These are phyloP conservation scores for Trichoderma reesei DNA, from an alignment of 495 filamentous ascomycete genomes.

Conservation along the genomic window DNA sequence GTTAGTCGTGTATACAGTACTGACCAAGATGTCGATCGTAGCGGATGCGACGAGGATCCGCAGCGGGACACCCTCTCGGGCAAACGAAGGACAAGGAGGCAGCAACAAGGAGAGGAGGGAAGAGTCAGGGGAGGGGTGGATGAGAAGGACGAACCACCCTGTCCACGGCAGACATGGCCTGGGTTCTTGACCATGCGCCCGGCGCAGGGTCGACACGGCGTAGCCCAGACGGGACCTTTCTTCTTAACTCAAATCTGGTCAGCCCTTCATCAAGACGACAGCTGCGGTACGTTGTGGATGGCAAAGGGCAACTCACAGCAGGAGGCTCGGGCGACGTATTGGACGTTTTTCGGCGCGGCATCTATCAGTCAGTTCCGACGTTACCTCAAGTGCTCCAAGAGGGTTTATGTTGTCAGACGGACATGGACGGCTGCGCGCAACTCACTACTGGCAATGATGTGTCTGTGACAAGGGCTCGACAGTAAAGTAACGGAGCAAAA, in stretches of 20 bases:
- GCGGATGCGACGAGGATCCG: background rate
- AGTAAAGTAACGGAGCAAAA: background rate
- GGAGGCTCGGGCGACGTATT: background rate
- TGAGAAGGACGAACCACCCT: conserved; percentile 1
- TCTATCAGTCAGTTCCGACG: background rate
- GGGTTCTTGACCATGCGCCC: background rate
- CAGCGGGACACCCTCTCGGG: background rate
- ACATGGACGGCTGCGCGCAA: background rate
- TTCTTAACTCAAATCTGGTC: background rate
- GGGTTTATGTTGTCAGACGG: background rate
- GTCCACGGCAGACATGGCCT: background rate
- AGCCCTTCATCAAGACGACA: no score
- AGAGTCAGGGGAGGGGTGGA: no score
- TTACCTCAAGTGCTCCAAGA: background rate
- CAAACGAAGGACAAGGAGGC: background rate
- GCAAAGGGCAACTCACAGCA: background rate
- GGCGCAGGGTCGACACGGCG: conserved; percentile 1
- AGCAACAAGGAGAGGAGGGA: background rate
- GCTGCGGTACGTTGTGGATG: background rate
- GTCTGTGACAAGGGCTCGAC: background rate
- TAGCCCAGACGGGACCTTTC: background rate
- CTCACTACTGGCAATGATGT: background rate
- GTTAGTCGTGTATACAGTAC: background rate
- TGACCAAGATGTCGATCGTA: no score
- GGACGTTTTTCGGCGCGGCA: background rate